These are phyloP conservation scores for Lenwebbia sp. DNA, from an alignment of 345 rosid genomes.

Conservation along the genomic window DNA sequence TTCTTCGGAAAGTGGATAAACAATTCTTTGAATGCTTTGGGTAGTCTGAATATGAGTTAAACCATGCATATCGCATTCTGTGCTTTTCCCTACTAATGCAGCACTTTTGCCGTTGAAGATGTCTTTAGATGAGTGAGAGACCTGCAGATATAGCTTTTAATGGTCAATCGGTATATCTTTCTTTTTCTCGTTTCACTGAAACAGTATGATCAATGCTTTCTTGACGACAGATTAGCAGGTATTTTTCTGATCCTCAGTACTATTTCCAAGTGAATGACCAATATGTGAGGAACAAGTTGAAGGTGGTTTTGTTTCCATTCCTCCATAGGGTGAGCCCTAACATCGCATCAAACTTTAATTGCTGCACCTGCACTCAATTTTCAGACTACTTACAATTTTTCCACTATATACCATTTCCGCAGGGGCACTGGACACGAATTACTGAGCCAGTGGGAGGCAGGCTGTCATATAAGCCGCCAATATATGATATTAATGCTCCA, in stretches of 20 bases:
- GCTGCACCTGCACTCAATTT: not conserved
- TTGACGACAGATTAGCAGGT: conserved; percentile 64
- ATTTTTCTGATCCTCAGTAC: conserved; percentile 93
- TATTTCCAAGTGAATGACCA: conserved; percentile 97
- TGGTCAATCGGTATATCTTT: not conserved
- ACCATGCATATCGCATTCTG: not conserved
- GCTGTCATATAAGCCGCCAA: conserved; percentile 90
- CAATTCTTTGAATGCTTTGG: not conserved
- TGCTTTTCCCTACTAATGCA: not conserved
- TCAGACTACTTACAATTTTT: not conserved
- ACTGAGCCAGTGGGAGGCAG: conserved; percentile 96
- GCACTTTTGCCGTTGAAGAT: not conserved
- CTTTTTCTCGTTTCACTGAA: not conserved
- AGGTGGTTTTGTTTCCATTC: conserved; percentile 83
- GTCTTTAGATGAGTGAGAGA: not conserved
- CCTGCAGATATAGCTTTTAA: not conserved
- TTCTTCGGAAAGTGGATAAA: not conserved
- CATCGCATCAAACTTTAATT: not conserved
- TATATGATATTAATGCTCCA: conserved; percentile 91
- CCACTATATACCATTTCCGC: not conserved
- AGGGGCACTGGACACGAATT: conserved; percentile 97
- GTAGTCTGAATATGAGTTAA: not conserved
- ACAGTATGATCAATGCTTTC: not conserved
- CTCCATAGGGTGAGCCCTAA: conserved; percentile 66
- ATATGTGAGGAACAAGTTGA: conserved; percentile 94